Conservation (phyloP, 1,284 basidiomycete species). For the Ustilago crameri region DNA sequence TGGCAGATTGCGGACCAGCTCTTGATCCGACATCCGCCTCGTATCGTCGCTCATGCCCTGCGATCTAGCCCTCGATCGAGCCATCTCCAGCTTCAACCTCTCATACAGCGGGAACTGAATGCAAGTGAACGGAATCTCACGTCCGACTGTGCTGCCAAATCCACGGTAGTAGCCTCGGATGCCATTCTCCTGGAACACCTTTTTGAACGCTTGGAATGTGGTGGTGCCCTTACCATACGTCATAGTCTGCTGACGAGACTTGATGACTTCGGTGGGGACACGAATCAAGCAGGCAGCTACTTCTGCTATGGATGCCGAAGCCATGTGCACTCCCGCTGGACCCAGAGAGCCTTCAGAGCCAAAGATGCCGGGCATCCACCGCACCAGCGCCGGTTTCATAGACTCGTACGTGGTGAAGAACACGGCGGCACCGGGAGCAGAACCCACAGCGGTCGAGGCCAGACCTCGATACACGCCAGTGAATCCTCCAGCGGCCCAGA, state of each 20-base stretch:
- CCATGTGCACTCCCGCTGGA: conserved; percentile 68
- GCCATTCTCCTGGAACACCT: conserved; percentile 75
- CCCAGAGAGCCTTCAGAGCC: conserved; percentile 35
- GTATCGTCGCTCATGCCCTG: not conserved
- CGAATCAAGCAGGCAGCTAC: conserved; percentile 86
- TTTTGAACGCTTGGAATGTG: conserved; percentile 70
- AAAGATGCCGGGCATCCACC: conserved; percentile 28
- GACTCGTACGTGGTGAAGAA: conserved; percentile 97
- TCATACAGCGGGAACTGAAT: conserved; percentile 98
- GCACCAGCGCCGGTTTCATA: conserved; percentile 75
- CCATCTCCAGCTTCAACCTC: conserved; percentile 75
- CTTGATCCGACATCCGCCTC: conserved; percentile 24
- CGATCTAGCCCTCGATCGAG: conserved; percentile 27
- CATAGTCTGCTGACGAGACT: conserved; percentile 82
- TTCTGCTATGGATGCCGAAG: conserved; percentile 68
- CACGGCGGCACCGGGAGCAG: conserved; percentile 91
- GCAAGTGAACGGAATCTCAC: conserved; percentile 97
- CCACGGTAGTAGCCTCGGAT: conserved; percentile 80
- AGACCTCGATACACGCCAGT: conserved; percentile 91
- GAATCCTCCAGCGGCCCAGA: conserved; percentile 86
- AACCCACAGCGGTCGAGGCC: conserved; percentile 93
- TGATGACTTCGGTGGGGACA: conserved; percentile 93
- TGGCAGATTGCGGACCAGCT: conserved; percentile 70
- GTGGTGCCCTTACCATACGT: conserved; percentile 74
- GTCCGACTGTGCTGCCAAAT: conserved; percentile 80